Base-by-base conservation (phyloP, 2,329 filamentous ascomycete species). In the Colletotrichum cereale region DNA sequence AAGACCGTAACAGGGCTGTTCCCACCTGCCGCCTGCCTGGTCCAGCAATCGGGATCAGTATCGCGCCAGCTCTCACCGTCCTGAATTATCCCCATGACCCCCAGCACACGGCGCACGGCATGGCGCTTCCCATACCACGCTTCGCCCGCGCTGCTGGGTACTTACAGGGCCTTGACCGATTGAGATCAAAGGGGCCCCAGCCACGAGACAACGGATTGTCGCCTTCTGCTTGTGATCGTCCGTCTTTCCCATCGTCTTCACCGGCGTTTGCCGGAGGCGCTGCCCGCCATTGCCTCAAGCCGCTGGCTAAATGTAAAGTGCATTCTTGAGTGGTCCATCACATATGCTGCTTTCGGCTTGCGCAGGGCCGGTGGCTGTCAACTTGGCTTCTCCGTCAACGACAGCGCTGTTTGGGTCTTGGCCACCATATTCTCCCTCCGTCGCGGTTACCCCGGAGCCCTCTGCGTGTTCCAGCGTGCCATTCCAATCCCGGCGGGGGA, bases 281-380 rank as follows among this genome's bases (percentile, higher is more conserved):
- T 36, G 26, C 11, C 29, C 31, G 63, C 42, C 42, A 26, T 42
- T 47, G 29, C 31, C 29, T 21, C 40, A 40, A 47, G 26, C 40
- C 40, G n/a, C 36, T 58, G 24, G 29, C 47, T 48, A 42, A 60
- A n/a, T 34, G 31, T 34, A 48, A 47, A 44, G 47, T 63, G 65
- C 52, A 60, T 48, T 29, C 58, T 63, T 31, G 38, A 21, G 58
- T n/a, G 5, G 58, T 40, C 44, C 38, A 62, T 29, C 42, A 18
- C 12, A 14, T 44, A n/a, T n/a, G n/a, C 42, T 29, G 42, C 65
- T 62, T 67, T 52, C 57, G 16, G 50, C 42, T 52, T 21, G 57
- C 29, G 57, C 40, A 42, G 52, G 40, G 40, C 40, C 67, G 55
- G 31, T 70, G 62, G 67, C 62, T 66, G 55, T 66, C 62, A 62